Evolutionary conservation across 768 basidiomycete species (phyloP).

Genomic region (Mycena vulgaris): DNA sequence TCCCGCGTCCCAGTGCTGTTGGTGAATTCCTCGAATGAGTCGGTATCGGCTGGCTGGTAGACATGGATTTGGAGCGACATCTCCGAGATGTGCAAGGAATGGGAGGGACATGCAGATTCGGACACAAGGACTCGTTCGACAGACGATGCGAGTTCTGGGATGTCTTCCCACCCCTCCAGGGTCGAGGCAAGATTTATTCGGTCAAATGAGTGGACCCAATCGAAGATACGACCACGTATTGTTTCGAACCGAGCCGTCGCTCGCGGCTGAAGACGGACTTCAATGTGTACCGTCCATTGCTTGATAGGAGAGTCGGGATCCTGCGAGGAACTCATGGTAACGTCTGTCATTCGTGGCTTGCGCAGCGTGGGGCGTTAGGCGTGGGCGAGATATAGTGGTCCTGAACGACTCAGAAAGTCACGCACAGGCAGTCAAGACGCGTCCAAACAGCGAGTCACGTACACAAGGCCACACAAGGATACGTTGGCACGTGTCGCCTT

Average conservation of each 20-base stretch:
- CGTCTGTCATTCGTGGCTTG: slow-evolving; percentile 39
- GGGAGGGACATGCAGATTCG: slow-evolving; percentile 75
- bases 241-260: slow-evolving; percentile 84
- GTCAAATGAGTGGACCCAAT: slow-evolving; percentile 71
- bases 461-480: too few relatives aligned
- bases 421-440: neutral
- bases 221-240: slow-evolving; percentile 74
- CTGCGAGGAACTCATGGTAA: slow-evolving; percentile 43
- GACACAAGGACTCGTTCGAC: slow-evolving; percentile 85
- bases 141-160: slow-evolving; percentile 77
- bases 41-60: slow-evolving; percentile 83
- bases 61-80: slow-evolving; percentile 86
- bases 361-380: too few relatives aligned
- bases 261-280: slow-evolving; percentile 81
- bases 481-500: too few relatives aligned
- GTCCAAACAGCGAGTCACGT: too few relatives aligned
- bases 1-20: slow-evolving; percentile 64
- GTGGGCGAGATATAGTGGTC: neutral
- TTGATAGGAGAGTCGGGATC: slow-evolving; percentile 12
- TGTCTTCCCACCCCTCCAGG: slow-evolving; percentile 85
- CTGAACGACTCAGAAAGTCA: neutral
- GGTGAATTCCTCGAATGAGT: slow-evolving; percentile 82
- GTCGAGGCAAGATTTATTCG: slow-evolving; percentile 79
- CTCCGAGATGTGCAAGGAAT: slow-evolving; percentile 68
- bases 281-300: slow-evolving; percentile 86